Evolutionary conservation across 2,329 filamentous ascomycete species (phyloP).

Genomic region (Keithomyces neogunnii): DNA sequence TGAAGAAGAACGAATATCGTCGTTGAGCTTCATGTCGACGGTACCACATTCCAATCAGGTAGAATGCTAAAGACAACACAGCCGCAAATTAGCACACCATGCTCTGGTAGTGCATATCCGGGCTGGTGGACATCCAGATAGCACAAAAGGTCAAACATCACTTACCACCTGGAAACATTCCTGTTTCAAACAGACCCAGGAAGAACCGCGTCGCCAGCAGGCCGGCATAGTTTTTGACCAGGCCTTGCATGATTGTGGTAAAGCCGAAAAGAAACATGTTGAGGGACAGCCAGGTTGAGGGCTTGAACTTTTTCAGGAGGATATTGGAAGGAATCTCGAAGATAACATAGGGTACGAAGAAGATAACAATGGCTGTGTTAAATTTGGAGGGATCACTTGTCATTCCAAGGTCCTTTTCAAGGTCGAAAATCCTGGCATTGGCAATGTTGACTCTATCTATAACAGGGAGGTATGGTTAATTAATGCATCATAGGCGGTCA

Average conservation of each 20-base stretch:
- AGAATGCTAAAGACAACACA: conserved; percentile 33
- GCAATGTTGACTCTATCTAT: conserved; percentile 66
- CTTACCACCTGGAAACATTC: conserved; percentile 52
- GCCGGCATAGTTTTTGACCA: conserved; percentile 69
- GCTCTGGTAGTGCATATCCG: not conserved
- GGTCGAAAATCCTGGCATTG: conserved; percentile 62
- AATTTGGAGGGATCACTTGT: conserved; percentile 43
- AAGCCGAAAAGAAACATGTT: conserved; percentile 85
- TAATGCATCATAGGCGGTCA: not conserved
- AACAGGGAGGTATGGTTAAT: not conserved
- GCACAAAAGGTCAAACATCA: not conserved
- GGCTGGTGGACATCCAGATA: no score
- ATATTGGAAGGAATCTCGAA: conserved; percentile 63
- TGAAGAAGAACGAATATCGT: conserved; percentile 91
- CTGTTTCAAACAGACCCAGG: conserved; percentile 66
- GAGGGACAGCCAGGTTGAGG: conserved; percentile 62
- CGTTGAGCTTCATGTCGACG: conserved; percentile 80
- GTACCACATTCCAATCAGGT: conserved; percentile 85
- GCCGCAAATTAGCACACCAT: conserved; percentile 8
- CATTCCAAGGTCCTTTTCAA: conserved; percentile 55
- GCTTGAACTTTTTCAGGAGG: conserved; percentile 53
- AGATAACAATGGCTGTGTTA: conserved; percentile 70
- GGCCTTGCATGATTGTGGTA: conserved; percentile 64
- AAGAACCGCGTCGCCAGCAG: conserved; percentile 79
- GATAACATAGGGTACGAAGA: conserved; percentile 71